Conservation (phyloP, 768 basidiomycete species). For the Suillus subluteus region DNA sequence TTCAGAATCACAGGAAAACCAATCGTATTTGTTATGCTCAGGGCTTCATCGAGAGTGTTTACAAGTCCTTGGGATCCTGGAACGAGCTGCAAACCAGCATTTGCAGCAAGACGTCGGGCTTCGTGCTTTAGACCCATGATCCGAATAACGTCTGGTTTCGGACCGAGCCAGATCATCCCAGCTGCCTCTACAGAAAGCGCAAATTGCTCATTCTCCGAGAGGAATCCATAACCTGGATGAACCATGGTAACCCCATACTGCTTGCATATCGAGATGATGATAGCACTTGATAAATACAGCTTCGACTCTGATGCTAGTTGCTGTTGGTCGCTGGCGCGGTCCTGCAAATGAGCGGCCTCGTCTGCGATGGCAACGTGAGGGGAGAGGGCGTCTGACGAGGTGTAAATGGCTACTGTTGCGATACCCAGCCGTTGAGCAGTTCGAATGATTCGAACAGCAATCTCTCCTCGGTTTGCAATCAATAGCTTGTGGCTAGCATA, state of each 20-base stretch:
- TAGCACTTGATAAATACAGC: conserved; percentile 43
- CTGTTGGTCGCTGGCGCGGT: conserved; percentile 3
- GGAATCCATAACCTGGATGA: conserved; percentile 68
- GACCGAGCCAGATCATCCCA: conserved; percentile 63
- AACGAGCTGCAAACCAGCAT: conserved; percentile 56
- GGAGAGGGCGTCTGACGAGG: conserved; percentile 57
- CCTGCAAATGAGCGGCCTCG: conserved; percentile 45
- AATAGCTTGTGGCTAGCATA: conserved; percentile 52
- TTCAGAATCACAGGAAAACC: conserved; percentile 70
- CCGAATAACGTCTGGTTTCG: conserved; percentile 49
- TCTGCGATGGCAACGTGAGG: conserved; percentile 62
- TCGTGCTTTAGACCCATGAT: conserved; percentile 68
- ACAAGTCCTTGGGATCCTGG: conserved; percentile 60
- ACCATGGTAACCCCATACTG: conserved; percentile 50
- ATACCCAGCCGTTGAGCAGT: conserved; percentile 57
- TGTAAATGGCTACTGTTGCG: conserved; percentile 60
- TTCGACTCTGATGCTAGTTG: conserved; percentile 41
- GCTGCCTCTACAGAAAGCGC: conserved; percentile 47
- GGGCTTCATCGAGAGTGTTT: conserved; percentile 42
- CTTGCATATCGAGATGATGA: conserved; percentile 48
- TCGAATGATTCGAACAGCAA: conserved; percentile 64
- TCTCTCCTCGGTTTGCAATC: conserved; percentile 75
- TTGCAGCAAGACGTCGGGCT: conserved; percentile 47
- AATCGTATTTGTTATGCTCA: conserved; percentile 41
- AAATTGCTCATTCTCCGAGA: conserved; percentile 66